Evolutionary conservation across 306 rosid genomes (phyloP), one percentile per base, ranked within the genome.

Genomic region (Cicer chorassanicum): DNA sequence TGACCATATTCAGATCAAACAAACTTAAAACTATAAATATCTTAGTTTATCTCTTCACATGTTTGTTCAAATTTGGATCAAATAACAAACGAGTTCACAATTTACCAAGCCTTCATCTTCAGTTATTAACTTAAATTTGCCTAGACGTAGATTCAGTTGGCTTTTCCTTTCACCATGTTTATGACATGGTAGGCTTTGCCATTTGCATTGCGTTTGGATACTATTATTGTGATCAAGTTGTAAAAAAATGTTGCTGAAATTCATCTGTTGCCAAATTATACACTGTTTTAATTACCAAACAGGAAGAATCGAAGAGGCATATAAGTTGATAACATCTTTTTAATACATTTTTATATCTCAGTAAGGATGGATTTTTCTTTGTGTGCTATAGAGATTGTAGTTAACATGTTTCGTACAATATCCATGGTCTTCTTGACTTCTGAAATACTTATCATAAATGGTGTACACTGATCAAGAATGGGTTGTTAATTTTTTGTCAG

Each of bases 401-500:
- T 43, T 43, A 9, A 43, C 70, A 10, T 11, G 54, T 43, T 65
- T 65, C 16, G 10, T 43, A 65, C 18, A 43, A 65, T 43, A 43
- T 65, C 71, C 16, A 44, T 43, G 19, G 12, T 15, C 48, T 41
- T 42, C 39, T 10, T 19, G 40, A 42, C 7, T 43, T 11, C 43
- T 43, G 71, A 43, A 43, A 14, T 79, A 15, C 41, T 40, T 60
- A 7, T 53, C n/a, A n/a, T 67, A 42, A 16, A 24, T 77, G 57
- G 36, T 21, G 21, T 49, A 68, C 55, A 14, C 48, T 78, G 42
- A 59, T 80, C 14, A 13, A 65, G 49, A 57, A 59, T 59, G 43
- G 72, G 49, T 44, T 68, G 50, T 76, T 43, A 78, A 51, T 68
- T 68, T 68, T 68, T 68, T 63, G 64, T 73, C 86, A 92, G 96